phyloP scores from a whole-genome alignment of 2,329 filamentous ascomycete species.

The Didymella glomerata region DNA sequence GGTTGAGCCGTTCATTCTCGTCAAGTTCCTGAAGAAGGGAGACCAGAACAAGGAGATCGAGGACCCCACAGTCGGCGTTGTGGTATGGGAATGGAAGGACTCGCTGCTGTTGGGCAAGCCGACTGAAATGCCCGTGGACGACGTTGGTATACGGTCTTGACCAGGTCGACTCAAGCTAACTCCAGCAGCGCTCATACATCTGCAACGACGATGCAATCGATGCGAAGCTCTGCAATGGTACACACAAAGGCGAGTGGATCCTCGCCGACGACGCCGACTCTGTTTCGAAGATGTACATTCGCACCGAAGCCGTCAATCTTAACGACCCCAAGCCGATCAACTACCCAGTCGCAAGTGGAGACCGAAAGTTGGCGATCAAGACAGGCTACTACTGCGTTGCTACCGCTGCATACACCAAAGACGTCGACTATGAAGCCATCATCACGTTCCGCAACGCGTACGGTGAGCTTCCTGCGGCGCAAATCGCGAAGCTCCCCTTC shows the following conservation, averaged over 20 bases:
- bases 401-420: slow-evolving; percentile 72
- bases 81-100: slow-evolving; percentile 96
- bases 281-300: slow-evolving; percentile 73
- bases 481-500: slow-evolving; percentile 96
- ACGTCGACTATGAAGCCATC: slow-evolving; percentile 76
- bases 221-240: slow-evolving; percentile 74
- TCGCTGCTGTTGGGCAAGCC: slow-evolving; percentile 77
- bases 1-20: slow-evolving; percentile 86
- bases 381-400: slow-evolving; percentile 97
- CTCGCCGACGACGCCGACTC: slow-evolving; percentile 78
- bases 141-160: slow-evolving; percentile 30
- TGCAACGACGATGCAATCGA: slow-evolving; percentile 78
- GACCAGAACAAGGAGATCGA: slow-evolving; percentile 64
- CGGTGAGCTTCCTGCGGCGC: slow-evolving; percentile 91
- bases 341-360: slow-evolving; percentile 72
- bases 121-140: slow-evolving; percentile 38
- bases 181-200: slow-evolving; percentile 68
- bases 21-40: slow-evolving; percentile 73
- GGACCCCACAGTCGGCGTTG: slow-evolving; percentile 80
- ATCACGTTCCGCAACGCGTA: slow-evolving; percentile 96
- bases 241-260: slow-evolving; percentile 86
- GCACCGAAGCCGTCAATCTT: slow-evolving; percentile 82
- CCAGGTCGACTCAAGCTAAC: slow-evolving; percentile 31
- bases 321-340: slow-evolving; percentile 77
- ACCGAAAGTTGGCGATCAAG: slow-evolving; percentile 58